Evolutionary conservation across 2,329 filamentous ascomycete species (phyloP).

Genomic region (Aureobasidium sp.): DNA sequence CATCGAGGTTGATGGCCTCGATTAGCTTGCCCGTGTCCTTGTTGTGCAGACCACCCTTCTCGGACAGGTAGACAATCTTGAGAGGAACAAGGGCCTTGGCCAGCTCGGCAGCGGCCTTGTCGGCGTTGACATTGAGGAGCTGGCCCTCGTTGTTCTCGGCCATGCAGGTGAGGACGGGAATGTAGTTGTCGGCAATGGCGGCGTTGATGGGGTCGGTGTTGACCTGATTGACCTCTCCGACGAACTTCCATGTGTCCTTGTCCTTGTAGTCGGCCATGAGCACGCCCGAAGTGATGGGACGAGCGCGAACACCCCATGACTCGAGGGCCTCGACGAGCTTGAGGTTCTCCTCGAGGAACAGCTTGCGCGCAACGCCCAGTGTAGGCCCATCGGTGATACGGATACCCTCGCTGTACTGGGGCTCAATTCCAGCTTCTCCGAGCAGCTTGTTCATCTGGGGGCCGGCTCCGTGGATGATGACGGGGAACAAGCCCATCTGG

Average conservation of each 20-base stretch:
- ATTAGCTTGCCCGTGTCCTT: constrained; percentile 92
- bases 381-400: constrained; percentile 94
- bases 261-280: constrained; percentile 92
- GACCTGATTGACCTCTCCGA: constrained; percentile 90
- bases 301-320: constrained; percentile 77
- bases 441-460: constrained; percentile 90
- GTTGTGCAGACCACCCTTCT: constrained; percentile 94
- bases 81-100: constrained; percentile 81
- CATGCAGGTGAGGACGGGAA: constrained; percentile 93
- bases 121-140: constrained; percentile 94
- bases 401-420: constrained; percentile 93
- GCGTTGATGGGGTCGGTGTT: constrained; percentile 85
- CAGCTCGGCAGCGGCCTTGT: constrained; percentile 89
- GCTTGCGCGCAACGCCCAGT: constrained; percentile 75
- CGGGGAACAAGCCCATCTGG: constrained; percentile 87
- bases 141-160: constrained; percentile 87
- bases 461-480: constrained; percentile 91
- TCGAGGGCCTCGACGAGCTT: constrained; percentile 86
- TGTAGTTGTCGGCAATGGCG: constrained; percentile 80
- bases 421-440: constrained; percentile 84
- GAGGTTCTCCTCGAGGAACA: constrained; percentile 93
- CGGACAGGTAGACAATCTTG: constrained; percentile 97
- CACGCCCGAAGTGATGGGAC: constrained; percentile 81
- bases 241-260: constrained; percentile 90
- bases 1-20: constrained; percentile 92